These are phyloP conservation scores for Mortierella sp. DNA, from an alignment of 371 early-diverging fungal genomes.

Conservation along the genomic window DNA sequence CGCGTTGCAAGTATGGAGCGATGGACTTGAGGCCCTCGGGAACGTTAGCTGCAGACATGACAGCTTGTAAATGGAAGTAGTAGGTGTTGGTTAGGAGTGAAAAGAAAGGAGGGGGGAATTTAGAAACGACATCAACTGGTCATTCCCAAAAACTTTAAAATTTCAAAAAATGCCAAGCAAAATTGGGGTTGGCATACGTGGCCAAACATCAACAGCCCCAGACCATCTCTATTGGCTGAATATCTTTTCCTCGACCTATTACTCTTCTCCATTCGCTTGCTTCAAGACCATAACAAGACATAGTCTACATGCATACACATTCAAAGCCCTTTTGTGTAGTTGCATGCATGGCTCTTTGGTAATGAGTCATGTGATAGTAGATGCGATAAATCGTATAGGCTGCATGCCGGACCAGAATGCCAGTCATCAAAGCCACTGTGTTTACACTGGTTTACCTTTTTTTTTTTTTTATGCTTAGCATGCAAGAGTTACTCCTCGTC, in stretches of 20 bases:
- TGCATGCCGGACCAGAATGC: background rate
- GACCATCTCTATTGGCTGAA: background rate
- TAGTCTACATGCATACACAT: background rate
- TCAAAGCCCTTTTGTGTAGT: background rate
- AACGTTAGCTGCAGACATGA: slow-evolving; percentile 47
- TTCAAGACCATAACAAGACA: background rate
- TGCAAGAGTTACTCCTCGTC: slow-evolving; percentile 3
- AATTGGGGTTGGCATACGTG: background rate
- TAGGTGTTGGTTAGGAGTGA: background rate
- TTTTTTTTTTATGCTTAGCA: slow-evolving; percentile 5
- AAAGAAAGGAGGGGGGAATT: background rate
- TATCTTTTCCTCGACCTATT: too few relatives aligned
- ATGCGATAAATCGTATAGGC: background rate
- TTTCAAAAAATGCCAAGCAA: background rate
- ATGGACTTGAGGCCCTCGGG: slow-evolving; percentile 87
- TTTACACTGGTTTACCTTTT: slow-evolving; percentile 6
- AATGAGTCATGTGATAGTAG: slow-evolving; percentile 5
- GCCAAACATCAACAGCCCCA: background rate
- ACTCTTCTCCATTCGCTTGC: background rate
- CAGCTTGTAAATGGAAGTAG: background rate
- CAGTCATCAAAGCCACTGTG: slow-evolving; percentile 14
- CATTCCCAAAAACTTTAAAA: slow-evolving; percentile 1
- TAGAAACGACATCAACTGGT: background rate
- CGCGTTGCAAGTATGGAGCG: slow-evolving; percentile 84
- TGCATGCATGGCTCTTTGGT: too few relatives aligned